phyloP scores from a whole-genome alignment of 352 stramenopile genomes.

The Globisporangium viniferum region DNA sequence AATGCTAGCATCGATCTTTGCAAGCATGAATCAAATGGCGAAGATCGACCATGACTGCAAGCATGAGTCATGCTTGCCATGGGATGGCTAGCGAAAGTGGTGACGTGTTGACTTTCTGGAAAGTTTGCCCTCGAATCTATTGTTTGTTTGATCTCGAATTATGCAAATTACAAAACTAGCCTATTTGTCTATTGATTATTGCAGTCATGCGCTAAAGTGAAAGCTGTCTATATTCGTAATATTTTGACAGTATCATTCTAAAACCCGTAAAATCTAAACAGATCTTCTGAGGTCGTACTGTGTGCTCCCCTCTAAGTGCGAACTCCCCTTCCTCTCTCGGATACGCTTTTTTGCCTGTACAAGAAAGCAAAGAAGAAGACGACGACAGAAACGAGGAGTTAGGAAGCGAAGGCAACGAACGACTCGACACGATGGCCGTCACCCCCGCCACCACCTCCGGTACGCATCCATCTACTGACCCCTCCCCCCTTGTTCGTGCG shows the following conservation, averaged over 20 bases:
- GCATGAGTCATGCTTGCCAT: no score
- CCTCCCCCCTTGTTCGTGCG: background rate
- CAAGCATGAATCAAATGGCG: no score
- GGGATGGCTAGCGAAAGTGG: no score
- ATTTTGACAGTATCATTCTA: background rate
- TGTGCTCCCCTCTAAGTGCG: slow-evolving; percentile 1
- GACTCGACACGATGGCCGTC: slow-evolving; percentile 13
- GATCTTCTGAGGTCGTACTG: background rate
- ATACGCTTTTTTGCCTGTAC: slow-evolving; percentile 11
- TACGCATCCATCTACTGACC: background rate
- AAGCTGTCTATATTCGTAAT: slow-evolving; percentile 5
- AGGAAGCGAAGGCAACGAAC: background rate
- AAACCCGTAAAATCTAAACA: slow-evolving; percentile 5
- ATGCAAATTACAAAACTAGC: no score
- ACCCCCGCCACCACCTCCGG: slow-evolving; percentile 14
- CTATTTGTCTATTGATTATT: no score
- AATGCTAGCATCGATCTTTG: no score
- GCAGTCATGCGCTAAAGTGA: background rate
- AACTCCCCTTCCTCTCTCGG: slow-evolving; percentile 9
- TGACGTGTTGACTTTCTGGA: no score
- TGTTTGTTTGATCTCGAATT: no score
- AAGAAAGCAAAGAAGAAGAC: slow-evolving; percentile 15
- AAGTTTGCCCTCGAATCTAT: no score
- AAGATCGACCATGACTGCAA: no score
- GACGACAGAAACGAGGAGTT: background rate